Evolutionary conservation across 148 eudicot genomes (phyloP), one percentile per base, ranked within the genome.

Genomic region (Gaultheria prostrata): DNA sequence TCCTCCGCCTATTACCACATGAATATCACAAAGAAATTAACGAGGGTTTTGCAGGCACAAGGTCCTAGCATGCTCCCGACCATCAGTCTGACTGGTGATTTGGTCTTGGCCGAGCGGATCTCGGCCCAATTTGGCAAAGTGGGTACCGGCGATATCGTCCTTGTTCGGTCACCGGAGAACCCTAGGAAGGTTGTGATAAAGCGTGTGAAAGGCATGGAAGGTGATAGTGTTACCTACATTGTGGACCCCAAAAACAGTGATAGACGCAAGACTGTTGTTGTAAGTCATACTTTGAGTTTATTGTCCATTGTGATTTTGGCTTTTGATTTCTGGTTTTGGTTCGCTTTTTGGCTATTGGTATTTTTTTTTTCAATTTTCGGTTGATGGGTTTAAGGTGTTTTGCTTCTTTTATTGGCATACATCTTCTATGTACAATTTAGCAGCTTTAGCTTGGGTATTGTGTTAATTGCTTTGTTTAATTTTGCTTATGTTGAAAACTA

Each of bases 11-110:
- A 43, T 51, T 71, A 8, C 12, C 69, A 35, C 63, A 57, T 6
- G 20, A 0, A 56, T 13, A 45, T 0, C 43, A 48, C 2, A 43
- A 30, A 4, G 7, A 10, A 1, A 1, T 77, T 3, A 15, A 20
- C n/a, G n/a, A n/a, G 73, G 83, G 78, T 84, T 77, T 83, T 79
- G 85, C 93, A 96, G 98, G 87, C 84, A 17, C 65, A 85, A 20
- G 98, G 98, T 50, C 92, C 97, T 24, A 96, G 98, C 82, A 96
- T 96, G 98, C 90, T 94, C 18, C 98, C 98, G 0, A 93, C 98
- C n/a, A 82, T 96, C 85, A 89, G 87, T 28, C 43, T 86, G 80
- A 84, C 90, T 46, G 95, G 95, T 1, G 92, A 94, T 82, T 85
- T 94, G n/a, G 50, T 94, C 3, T 73, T 94, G 83, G 83, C 88